These are phyloP conservation scores for Chaetomiaceae sp. DNA, from an alignment of 2,329 filamentous ascomycete species.

Conservation along the genomic window DNA sequence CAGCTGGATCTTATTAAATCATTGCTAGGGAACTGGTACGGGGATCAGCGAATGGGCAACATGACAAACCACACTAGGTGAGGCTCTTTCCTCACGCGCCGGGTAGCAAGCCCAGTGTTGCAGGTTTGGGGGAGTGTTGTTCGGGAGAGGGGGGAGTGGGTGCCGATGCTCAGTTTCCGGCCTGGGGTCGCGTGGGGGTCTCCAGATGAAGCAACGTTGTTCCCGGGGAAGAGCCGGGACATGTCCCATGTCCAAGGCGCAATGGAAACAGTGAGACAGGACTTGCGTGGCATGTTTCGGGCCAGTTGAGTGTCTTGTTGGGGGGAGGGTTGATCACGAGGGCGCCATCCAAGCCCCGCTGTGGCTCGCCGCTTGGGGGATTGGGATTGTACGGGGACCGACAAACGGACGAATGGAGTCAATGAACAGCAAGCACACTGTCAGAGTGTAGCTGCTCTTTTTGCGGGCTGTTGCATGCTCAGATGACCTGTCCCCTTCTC, in stretches of 20 bases:
- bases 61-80: background rate
- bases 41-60: background rate
- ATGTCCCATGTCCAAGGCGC: background rate
- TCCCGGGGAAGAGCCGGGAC: constrained; percentile 3
- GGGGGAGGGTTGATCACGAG: constrained; percentile 4
- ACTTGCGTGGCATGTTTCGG: constrained; percentile 17
- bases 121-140: too few relatives aligned
- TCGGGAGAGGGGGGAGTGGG: background rate
- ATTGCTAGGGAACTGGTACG: background rate
- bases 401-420: too few relatives aligned
- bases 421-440: too few relatives aligned
- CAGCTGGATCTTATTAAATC: background rate
- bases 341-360: background rate
- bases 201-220: background rate
- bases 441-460: too few relatives aligned
- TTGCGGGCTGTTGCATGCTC: too few relatives aligned
- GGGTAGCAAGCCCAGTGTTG: background rate
- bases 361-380: background rate
- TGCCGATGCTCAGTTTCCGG: background rate
- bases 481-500: background rate
- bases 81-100: constrained; percentile 11
- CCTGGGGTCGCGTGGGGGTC: constrained; percentile 10
- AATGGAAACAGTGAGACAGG: constrained; percentile 6
- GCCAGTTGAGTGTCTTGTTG: constrained; percentile 7
- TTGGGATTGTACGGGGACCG: background rate